These are phyloP conservation scores for Areca catechu DNA, from an alignment of 176 grass and related monocot genomes.

Conservation along the genomic window DNA sequence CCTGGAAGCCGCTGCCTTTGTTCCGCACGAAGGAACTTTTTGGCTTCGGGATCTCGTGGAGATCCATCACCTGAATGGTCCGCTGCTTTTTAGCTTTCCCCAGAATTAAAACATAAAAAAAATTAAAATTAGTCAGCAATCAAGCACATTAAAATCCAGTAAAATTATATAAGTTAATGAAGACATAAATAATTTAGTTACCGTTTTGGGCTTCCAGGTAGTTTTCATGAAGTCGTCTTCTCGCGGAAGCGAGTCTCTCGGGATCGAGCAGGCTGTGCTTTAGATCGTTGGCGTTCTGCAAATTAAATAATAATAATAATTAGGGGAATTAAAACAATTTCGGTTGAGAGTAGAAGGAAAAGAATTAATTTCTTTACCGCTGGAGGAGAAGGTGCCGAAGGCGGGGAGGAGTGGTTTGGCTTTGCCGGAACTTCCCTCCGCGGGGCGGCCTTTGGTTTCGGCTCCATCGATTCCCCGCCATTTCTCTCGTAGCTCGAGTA, in stretches of 20 bases:
- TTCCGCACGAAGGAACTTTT: constrained; percentile 43
- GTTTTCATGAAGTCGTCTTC: constrained; percentile 78
- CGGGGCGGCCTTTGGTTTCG: constrained; percentile 5
- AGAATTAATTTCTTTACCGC: constrained; percentile 12
- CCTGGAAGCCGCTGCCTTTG: constrained; percentile 29
- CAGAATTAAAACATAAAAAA: not conserved
- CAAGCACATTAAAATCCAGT: too few species aligned
- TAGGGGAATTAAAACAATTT: too few species aligned
- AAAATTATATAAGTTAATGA: too few species aligned
- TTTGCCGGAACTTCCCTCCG: constrained; percentile 9
- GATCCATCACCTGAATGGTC: constrained; percentile 71
- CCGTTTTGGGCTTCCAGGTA: constrained; percentile 81
- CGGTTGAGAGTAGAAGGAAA: too few species aligned
- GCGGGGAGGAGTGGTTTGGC: constrained; percentile 20
- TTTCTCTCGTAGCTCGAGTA: too few species aligned
- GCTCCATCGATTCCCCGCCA: constrained; percentile 14
- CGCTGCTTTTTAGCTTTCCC: constrained; percentile 62
- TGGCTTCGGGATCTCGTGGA: constrained; percentile 68
- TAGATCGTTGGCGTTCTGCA: constrained; percentile 30
- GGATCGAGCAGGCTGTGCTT: constrained; percentile 32
- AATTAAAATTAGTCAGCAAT: not conserved
- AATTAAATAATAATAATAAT: too few species aligned
- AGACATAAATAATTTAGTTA: not conserved
- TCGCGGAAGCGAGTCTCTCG: constrained; percentile 49
- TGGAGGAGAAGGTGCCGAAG: constrained; percentile 29